Conservation (phyloP, 2,329 filamentous ascomycete genomes). For the Xylaria multiplex region DNA sequence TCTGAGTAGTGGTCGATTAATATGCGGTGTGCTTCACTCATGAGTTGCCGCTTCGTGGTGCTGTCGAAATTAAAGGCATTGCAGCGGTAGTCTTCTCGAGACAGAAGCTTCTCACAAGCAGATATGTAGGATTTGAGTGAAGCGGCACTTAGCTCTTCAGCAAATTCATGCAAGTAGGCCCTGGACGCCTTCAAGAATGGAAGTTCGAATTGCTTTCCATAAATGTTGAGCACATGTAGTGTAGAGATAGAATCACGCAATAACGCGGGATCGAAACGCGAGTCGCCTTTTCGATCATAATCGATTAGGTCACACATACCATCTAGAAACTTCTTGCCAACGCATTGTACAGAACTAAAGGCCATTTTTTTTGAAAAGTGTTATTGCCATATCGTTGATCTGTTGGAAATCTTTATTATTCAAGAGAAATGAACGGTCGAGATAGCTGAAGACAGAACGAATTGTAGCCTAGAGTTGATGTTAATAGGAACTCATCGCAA, state of each 20-base stretch:
- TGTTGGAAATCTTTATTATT: conserved; percentile 74
- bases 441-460: conserved; percentile 90
- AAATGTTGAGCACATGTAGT: conserved; percentile 85
- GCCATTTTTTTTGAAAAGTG: conserved; percentile 75
- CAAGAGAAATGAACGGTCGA: conserved; percentile 89
- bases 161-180: conserved; percentile 75
- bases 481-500: conserved; percentile 18
- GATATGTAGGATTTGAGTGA: conserved; percentile 80
- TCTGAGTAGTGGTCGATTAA: conserved; percentile 75
- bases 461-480: conserved; percentile 64
- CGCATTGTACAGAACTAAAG: conserved; percentile 53
- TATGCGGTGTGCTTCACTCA: conserved; percentile 76
- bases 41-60: conserved; percentile 80
- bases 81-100: conserved; percentile 78
- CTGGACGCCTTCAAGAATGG: conserved; percentile 74
- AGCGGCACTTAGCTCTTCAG: conserved; percentile 69
- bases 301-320: conserved; percentile 82
- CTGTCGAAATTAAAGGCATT: conserved; percentile 84
- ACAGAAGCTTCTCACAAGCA: conserved; percentile 74
- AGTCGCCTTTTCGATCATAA: conserved; percentile 70
- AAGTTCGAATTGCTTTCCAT: conserved; percentile 82
- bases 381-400: conserved; percentile 83
- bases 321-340: conserved; percentile 54
- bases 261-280: conserved; percentile 69
- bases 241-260: conserved; percentile 81